Evolutionary conservation across 139 green algal species (phyloP).

Genomic region (Picochlorum sp.): DNA sequence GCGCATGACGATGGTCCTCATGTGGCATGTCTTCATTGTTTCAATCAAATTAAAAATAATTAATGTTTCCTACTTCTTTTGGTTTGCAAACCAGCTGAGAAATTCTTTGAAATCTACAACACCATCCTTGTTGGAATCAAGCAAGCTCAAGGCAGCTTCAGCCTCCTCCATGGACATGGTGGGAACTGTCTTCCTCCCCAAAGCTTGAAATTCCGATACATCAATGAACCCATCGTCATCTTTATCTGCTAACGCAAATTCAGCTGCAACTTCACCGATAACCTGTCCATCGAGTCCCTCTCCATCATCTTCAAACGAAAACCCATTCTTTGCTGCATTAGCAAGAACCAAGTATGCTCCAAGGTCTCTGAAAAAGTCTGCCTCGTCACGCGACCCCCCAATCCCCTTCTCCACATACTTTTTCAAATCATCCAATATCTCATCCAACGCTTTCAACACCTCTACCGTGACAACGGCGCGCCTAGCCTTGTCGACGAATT

Average conservation of each 20-base stretch:
- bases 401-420: background rate
- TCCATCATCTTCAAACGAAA: background rate
- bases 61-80: background rate
- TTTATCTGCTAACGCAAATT: slow-evolving; percentile 16
- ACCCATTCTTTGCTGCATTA: slow-evolving; percentile 3
- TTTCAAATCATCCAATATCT: slow-evolving; percentile 21
- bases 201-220: slow-evolving; percentile 12
- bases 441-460: slow-evolving; percentile 24
- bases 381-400: background rate
- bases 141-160: slow-evolving; percentile 17
- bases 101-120: slow-evolving; percentile 25
- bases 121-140: slow-evolving; percentile 24
- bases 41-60: background rate
- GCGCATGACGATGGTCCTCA: background rate
- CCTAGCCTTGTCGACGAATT: slow-evolving; percentile 21
- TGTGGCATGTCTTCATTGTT: background rate
- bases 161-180: slow-evolving; percentile 12
- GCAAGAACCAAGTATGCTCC: slow-evolving; percentile 11
- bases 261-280: slow-evolving; percentile 15
- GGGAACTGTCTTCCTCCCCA: background rate
- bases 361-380: slow-evolving; percentile 22
- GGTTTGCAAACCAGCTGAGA: slow-evolving; percentile 18
- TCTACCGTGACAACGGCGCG: slow-evolving; percentile 3
- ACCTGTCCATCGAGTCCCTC: background rate
- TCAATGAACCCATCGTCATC: slow-evolving; percentile 28